A percentile compares a stretch with the other conserved stretches of the same genome.
Conservation (phyloP, 192 early-diverging fungal genomes). For the Coemansia asiatica region DNA sequence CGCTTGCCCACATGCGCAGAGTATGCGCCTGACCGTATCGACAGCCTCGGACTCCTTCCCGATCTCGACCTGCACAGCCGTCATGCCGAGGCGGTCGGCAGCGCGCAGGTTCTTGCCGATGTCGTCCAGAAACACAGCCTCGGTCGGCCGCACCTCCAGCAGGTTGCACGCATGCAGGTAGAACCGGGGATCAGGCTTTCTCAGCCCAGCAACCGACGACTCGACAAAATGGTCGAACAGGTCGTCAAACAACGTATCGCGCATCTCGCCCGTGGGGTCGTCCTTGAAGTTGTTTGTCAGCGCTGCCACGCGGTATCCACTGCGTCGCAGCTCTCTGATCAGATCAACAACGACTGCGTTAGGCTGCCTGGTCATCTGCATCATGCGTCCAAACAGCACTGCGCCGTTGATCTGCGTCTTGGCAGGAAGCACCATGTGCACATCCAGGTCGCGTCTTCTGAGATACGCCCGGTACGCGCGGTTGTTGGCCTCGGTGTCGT, state of each 20-base stretch:
- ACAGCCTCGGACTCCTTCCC: conserved; percentile 35
- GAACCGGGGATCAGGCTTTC: conserved; percentile 80
- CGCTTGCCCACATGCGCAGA: conserved; percentile 16
- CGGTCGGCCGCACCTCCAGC: conserved; percentile 63
- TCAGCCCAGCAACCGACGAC: conserved; percentile 70
- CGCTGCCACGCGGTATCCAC: conserved; percentile 70
- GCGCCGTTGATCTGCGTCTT: conserved; percentile 21
- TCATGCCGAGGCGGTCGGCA: conserved; percentile 71
- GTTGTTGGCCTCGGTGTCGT: conserved; percentile 44
- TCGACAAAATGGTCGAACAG: conserved; percentile 78
- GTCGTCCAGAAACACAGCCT: conserved; percentile 83
- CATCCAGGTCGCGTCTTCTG: conserved; percentile 27
- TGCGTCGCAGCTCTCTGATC: conserved; percentile 35
- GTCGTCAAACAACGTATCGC: conserved; percentile 30
- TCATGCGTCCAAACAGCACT: conserved; percentile 40
- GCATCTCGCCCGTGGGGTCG: conserved; percentile 14
- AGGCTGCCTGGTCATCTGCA: conserved; percentile 27
- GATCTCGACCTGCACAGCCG: conserved; percentile 61
- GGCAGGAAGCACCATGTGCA: conserved; percentile 28
- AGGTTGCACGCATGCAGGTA: conserved; percentile 72
- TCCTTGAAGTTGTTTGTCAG: conserved; percentile 82
- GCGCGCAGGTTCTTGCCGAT: conserved; percentile 75
- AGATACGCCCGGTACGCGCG: conserved; percentile 37
- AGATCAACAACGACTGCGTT: conserved; percentile 30
- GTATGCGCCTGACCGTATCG: conserved; percentile 19